Base-by-base conservation (phyloP, 352 stramenopile genomes). In the Nothophytophthora sp. region DNA sequence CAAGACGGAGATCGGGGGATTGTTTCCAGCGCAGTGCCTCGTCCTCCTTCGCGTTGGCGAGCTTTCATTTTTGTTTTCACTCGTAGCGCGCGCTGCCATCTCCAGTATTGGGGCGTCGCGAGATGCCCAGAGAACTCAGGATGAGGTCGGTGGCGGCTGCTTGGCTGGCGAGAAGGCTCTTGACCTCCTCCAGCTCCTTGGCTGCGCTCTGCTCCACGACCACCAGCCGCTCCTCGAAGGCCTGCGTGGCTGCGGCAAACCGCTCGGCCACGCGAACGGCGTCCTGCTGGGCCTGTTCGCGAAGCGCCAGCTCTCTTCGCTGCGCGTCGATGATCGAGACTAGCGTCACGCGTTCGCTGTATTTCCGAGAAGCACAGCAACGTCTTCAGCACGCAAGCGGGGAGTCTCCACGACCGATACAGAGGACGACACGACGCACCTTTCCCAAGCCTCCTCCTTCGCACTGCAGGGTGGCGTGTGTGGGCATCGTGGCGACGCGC, bases 301-400 rank as follows among this genome's bases (percentile, higher is more conserved):
- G 76, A 11, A 66, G 38, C 37, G 76, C 74, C 13, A 92, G 54
- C 51, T 89, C 78, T 20, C 63, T 65, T 28, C 66, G 72, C 48
- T 92, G 78, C 2, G 72, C 56, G 8, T 92, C 76, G 34, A 92
- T 81, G 32, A 88, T 76, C 0, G 63, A 62, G 7, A 90, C 36
- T 29, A 90, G 50, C n/a, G 65, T 79, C 8, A 53, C 51, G 24
- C 78, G 67, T 43, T 90, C 74, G 45, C 81, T 90, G 22, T 34
- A 16, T 33, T 12, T 27, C 15, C 13, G 22, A n/a, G n/a, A n/a
- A n/a, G n/a, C n/a, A n/a, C n/a, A n/a, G n/a, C n/a, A n/a, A n/a
- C n/a, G n/a, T n/a, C n/a, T n/a, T n/a, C n/a, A n/a, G n/a, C n/a
- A n/a, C n/a, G n/a, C n/a, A n/a, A n/a, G n/a, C n/a, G n/a, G n/a